Evolutionary conservation across 2,329 filamentous ascomycete species (phyloP).

Genomic region (Rhytidhysteron rufulum): DNA sequence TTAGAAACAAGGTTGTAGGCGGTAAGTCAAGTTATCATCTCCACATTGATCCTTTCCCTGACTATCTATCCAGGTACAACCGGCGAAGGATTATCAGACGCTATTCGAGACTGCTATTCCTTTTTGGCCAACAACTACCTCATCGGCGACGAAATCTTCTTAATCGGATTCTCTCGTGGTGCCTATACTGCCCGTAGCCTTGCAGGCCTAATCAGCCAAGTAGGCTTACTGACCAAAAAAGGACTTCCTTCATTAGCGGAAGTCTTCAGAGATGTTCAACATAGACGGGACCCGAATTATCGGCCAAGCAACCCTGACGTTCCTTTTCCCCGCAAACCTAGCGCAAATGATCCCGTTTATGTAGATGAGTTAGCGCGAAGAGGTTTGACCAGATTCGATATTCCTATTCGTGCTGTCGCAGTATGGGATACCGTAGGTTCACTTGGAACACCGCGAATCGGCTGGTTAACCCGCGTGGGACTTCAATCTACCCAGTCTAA

Average conservation of each 20-base stretch:
- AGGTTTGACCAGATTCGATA: constrained; percentile 29
- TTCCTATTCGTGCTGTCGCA: constrained; percentile 42
- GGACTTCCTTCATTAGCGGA: constrained; percentile 44
- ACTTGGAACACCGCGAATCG: constrained; percentile 46
- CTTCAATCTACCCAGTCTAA: constrained; percentile 32
- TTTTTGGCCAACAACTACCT: constrained; percentile 53
- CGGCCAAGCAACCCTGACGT: constrained; percentile 42
- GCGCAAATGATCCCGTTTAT: constrained; percentile 40
- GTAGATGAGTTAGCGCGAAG: constrained; percentile 37
- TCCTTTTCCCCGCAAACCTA: constrained; percentile 46
- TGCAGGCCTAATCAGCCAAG: constrained; percentile 40
- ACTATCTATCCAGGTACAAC: constrained; percentile 35
- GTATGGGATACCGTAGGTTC: constrained; percentile 50
- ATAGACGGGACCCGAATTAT: constrained; percentile 42
- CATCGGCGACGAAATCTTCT: constrained; percentile 47
- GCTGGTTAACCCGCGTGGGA: constrained; percentile 32
- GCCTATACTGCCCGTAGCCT: constrained; percentile 44
- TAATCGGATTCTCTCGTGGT: constrained; percentile 46
- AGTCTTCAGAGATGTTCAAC: constrained; percentile 45
- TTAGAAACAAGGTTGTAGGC: constrained; percentile 39
- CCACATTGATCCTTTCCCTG: too few relatives aligned
- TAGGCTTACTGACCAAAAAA: constrained; percentile 48
- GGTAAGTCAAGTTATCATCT: constrained; percentile 12
- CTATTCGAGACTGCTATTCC: constrained; percentile 47
- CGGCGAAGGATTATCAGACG: constrained; percentile 45